Evolutionary conservation across 163 green algal genomes (phyloP), one percentile per base, ranked within the genome.

Genomic region (Chlorella variabilis): DNA sequence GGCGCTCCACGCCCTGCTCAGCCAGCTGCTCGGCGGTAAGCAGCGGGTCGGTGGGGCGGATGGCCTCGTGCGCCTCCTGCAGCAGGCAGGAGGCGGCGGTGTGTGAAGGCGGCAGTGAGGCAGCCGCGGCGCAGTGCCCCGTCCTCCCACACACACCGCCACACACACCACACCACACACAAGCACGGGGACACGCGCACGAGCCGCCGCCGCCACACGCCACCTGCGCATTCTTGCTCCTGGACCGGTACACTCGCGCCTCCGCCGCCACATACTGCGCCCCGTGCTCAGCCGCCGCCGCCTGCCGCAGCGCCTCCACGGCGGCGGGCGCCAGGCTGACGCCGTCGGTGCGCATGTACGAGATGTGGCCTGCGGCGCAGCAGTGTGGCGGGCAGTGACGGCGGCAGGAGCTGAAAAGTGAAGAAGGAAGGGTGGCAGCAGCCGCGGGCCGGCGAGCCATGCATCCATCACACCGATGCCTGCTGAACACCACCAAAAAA

Each of bases 271-370:
- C 65, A 70, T 78, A 91, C 17, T 86, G 83, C 6, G 48, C 2
- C 0, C 93, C 92, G 67, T 89, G 93, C 9, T 75, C 23, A 5
- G 75, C 61, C 59, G 9, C 59, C 66, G 75, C 61, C n/a, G 41
- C 36, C 31, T n/a, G 58, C 0, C 94, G 67, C 13, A 97, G 83
- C 15, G 79, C 80, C 4, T 86, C 41, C 0, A 94, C 67, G 0
- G 90, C 89, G 20, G 92, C 79, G 0, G 80, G 27, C 1, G 82
- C 85, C 23, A 98, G 82, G 39, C 85, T 77, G n/a, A 95, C 81
- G 54, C 94, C 91, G 83, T 99, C 96, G 0, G 96, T 99, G 54
- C 96, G 90, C 92, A 98, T 98, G 91, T 99, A 99, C 0, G 95
- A 98, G 90, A 99, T 98, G 11, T 98, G 85, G 17, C 96, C 77